Evolutionary conservation across 805 yeast genomes (phyloP).

Genomic region (Wickerhamiella azyma): DNA sequence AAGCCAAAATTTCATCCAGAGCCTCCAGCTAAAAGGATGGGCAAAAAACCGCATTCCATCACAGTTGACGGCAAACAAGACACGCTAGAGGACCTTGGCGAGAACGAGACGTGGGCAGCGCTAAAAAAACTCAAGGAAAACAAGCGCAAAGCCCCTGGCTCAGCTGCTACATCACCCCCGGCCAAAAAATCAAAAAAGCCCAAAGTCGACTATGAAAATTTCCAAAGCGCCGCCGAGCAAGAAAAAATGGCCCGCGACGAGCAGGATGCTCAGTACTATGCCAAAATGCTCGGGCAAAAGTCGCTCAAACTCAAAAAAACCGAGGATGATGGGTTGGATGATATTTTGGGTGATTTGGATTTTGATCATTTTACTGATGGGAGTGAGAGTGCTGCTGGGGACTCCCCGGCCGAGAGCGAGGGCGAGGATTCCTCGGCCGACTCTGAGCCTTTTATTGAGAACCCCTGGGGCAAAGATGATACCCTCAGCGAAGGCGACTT

Average conservation of each 20-base stretch:
- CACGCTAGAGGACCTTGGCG: slow-evolving; percentile 19
- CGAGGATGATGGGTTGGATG: slow-evolving; percentile 69
- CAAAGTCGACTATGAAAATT: neutral
- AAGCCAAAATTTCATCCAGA: slow-evolving; percentile 7
- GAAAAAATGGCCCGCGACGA: slow-evolving; percentile 48
- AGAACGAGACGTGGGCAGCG: slow-evolving; percentile 23
- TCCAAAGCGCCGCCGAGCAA: slow-evolving; percentile 31
- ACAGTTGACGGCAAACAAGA: slow-evolving; percentile 7
- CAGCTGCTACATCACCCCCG: neutral
- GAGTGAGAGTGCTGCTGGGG: slow-evolving; percentile 12
- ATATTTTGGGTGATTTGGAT: slow-evolving; percentile 67
- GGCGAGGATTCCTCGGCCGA: slow-evolving; percentile 15
- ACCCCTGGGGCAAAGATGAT: slow-evolving; percentile 12
- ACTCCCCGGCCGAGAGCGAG: slow-evolving; percentile 6
- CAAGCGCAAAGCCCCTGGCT: neutral
- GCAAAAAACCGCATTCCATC: neutral
- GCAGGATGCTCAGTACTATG: slow-evolving; percentile 68
- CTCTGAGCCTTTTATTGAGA: slow-evolving; percentile 14
- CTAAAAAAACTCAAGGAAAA: slow-evolving; percentile 17
- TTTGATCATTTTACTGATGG: slow-evolving; percentile 26
- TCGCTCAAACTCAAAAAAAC: slow-evolving; percentile 34
- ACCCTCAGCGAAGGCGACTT: slow-evolving; percentile 17
- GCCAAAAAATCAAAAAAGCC: slow-evolving; percentile 1
- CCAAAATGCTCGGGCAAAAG: slow-evolving; percentile 63
- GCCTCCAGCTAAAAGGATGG: slow-evolving; percentile 1